Evolutionary conservation across 2,329 filamentous ascomycete species (phyloP), one percentile per base, ranked within the genome.

Genomic region (Trichoderma sp.): DNA sequence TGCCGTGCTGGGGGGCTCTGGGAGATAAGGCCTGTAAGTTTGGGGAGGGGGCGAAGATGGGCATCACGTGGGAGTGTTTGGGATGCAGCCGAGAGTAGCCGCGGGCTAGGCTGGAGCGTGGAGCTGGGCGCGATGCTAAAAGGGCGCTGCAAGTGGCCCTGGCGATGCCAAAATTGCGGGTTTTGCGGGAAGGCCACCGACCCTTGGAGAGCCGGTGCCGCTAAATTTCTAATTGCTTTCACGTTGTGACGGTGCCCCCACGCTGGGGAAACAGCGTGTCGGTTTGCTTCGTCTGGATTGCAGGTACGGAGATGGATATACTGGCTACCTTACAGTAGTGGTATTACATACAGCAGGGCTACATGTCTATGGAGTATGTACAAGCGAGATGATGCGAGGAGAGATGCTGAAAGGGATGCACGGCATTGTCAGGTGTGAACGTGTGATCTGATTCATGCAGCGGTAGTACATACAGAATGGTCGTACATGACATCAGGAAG

Each of bases 81-180:
- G 49, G 32, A 28, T 52, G 67, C 70, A 58, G 65, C 74, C 74
- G 74, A 72, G 68, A 59, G 71, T 75, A 76, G 72, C 74, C 60
- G 74, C 74, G 10, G 63, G 39, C 52, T 66, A 66, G 34, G 39
- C 21, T 28, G 21, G 32, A 8, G 18, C 59, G 60, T 67, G 65
- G 56, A 55, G 60, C 59, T 61, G 49, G 21, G 21, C 21, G 46
- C 21, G 21, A 49, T 49, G 46, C 21, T 49, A 49, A 56, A 34
- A 55, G 6, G 30, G 5, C 52, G 18, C 52, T 55, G 28, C 16
- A 32, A 2, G 2, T 18, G 52, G 26, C 16, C 4, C 30, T 55
- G 39, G 52, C 26, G 14, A 55, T 55, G 16, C 52, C 14, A 24
- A 24, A 49, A 49, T 24, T 49, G 46, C 46, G 46, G 46, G 46